Base-by-base conservation (phyloP, 2,329 filamentous ascomycete genomes). In the Phaeosphaeria sp. region DNA sequence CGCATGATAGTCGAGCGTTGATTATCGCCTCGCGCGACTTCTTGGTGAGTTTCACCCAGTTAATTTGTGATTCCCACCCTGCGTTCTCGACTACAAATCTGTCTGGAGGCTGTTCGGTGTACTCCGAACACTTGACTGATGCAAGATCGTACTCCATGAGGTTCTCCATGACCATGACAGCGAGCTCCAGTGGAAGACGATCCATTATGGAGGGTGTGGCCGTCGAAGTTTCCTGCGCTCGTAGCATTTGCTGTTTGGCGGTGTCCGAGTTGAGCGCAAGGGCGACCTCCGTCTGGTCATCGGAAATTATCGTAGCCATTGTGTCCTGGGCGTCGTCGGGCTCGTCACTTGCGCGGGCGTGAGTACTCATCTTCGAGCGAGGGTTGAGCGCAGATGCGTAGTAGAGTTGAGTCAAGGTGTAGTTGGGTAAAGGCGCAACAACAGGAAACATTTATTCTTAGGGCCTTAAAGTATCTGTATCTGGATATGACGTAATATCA, bases 1-100 rank as follows among this genome's bases (percentile, higher is more conserved):
- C 43, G 13, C 21, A 53, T 6, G 46, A 18, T 1, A 56, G 30
- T 17, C 59, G 50, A 10, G 42, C 42, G 21, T 52, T 51, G n/a
- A 50, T 49, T 18, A 55, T 50, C 9, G 50, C 20, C 18, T 5
- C n/a, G 30, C 11, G 18, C 2, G 27, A 17, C 3, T 22, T 10
- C 23, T 23, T 3, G 2, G 6, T 50, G n/a, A 50, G 18, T 20
- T 4, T 6, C 30, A 36, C 3, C 30, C 41, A 43, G 20, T 43
- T 9, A n/a, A n/a, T n/a, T n/a, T n/a, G n/a, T n/a, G n/a, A n/a
- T n/a, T n/a, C n/a, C n/a, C n/a, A n/a, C n/a, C n/a, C 9, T 9
- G 25, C 4, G 25, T 27, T 5, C 25, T 27, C 25, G 25, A 27
- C 25, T 9, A 9, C 25, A 4, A 27, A 27, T 27, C 9, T 27